Percentiles rank a stretch among this genome's conserved stretches.
Evolutionary conservation across 2,329 filamentous ascomycete species (phyloP).

Genomic region (Sporothrix variecibatus): DNA sequence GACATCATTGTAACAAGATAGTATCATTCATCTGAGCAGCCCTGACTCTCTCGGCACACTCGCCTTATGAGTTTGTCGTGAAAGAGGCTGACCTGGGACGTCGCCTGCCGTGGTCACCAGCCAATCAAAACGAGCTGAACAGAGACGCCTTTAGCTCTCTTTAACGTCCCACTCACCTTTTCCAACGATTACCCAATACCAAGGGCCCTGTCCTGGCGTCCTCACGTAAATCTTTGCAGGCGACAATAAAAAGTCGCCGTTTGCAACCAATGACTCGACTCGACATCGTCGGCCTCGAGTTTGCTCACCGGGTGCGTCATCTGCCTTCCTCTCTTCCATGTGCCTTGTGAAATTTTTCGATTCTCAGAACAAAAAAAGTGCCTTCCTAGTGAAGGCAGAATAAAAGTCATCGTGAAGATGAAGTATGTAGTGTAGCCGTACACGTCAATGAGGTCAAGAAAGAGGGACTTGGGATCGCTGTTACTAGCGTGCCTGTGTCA

Average conservation of each 20-base stretch:
- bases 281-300: background rate
- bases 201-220: background rate
- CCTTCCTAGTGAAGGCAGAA: background rate
- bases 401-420: background rate
- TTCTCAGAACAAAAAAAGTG: too few relatives aligned
- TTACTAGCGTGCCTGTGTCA: background rate
- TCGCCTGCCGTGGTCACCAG: background rate
- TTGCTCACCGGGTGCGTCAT: background rate
- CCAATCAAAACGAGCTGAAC: background rate
- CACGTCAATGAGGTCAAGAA: background rate
- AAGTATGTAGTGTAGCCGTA: background rate
- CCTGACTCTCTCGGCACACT: too few relatives aligned
- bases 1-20: too few relatives aligned
- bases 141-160: background rate
- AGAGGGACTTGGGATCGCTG: background rate
- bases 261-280: background rate
- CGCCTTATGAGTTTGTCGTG: too few relatives aligned
- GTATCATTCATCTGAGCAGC: too few relatives aligned
- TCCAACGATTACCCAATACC: background rate
- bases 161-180: background rate
- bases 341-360: background rate
- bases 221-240: background rate
- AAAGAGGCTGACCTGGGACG: background rate
- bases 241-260: background rate
- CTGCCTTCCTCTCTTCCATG: too few relatives aligned